These are phyloP conservation scores for Phytophthora ramorum DNA, from an alignment of 352 stramenopile genomes.

Conservation along the genomic window DNA sequence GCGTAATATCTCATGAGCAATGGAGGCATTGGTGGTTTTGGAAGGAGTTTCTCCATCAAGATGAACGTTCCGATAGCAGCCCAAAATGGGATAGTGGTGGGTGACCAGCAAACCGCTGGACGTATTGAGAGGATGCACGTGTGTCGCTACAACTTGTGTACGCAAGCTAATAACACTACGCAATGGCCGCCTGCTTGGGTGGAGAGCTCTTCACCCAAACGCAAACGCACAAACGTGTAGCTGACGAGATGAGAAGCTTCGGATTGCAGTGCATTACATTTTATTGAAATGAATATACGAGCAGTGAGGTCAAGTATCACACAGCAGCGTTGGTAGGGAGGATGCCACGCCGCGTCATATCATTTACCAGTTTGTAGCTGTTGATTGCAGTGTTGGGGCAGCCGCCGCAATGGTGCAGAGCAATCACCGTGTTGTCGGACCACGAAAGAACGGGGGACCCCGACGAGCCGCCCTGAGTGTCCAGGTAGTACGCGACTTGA, in stretches of 20 bases:
- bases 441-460: conserved; percentile 70
- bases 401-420: conserved; percentile 77
- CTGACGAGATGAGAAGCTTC: background rate
- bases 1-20: conserved; percentile 9
- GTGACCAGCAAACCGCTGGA: conserved; percentile 19
- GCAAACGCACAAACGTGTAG: background rate
- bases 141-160: background rate
- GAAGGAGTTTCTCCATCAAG: conserved; percentile 10
- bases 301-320: background rate
- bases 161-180: background rate
- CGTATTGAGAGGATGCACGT: conserved; percentile 17
- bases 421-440: conserved; percentile 69
- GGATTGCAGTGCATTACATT: no score
- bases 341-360: conserved; percentile 48
- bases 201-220: conserved; percentile 4
- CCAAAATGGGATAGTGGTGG: conserved; percentile 25
- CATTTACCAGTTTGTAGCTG: conserved; percentile 56
- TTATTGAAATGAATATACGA: background rate
- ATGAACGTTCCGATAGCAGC: conserved; percentile 23
- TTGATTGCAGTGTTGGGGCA: conserved; percentile 82
- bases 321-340: conserved; percentile 50
- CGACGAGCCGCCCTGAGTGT: conserved; percentile 77
- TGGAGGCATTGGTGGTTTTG: conserved; percentile 1
- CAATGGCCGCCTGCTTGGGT: background rate
- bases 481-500: conserved; percentile 74